Evolutionary conservation across 2,329 filamentous ascomycete species (phyloP), one percentile per base, ranked within the genome.

Genomic region (Pyricularia grisea): DNA sequence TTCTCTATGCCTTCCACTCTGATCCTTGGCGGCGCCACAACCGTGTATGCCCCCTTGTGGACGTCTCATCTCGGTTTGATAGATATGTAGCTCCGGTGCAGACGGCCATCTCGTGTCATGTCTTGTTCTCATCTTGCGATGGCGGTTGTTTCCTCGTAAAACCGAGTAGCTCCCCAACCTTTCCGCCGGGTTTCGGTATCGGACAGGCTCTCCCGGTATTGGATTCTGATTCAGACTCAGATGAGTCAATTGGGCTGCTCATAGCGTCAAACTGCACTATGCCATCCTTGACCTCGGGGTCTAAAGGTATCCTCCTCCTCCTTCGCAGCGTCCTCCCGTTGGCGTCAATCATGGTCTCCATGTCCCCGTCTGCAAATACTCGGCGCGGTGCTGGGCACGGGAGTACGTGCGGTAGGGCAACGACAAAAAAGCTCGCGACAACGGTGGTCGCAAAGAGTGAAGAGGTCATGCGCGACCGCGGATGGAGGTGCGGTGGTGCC

Each of bases 371-470:
- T 74, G 92, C 91, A 74, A 91, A 90, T 42, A 89, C 87, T 36
- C 87, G 83, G 72, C 92, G 86, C 2, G 92, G 92, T 65, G 93
- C 92, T 1, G 95, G 95, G 77, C 95, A 99, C 1, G 95, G 95
- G 23, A 99, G 87, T 33, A 96, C 77, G 78, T 99, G 95, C 27
- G 95, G 95, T 64, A 97, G 84, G 33, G 88, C 92, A 68, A 99
- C 95, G 71, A 99, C 94, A 72, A 97, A 86, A 79, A 99, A 97
- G 74, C 92, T 95, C 36, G 93, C 89, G 71, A 92, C 85, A 68
- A 98, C 87, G 0, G 94, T 98, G n/a, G 91, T 92, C 67, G 93
- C 93, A 82, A 99, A 99, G 71, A 99, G 90, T 65, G 93, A 95
- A 69, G 92, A 94, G 74, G 95, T 99, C 82, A 93, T 92, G 75